phyloP scores from a whole-genome alignment of 164 flowering plant genomes.

The Liriodendron chinense region DNA sequence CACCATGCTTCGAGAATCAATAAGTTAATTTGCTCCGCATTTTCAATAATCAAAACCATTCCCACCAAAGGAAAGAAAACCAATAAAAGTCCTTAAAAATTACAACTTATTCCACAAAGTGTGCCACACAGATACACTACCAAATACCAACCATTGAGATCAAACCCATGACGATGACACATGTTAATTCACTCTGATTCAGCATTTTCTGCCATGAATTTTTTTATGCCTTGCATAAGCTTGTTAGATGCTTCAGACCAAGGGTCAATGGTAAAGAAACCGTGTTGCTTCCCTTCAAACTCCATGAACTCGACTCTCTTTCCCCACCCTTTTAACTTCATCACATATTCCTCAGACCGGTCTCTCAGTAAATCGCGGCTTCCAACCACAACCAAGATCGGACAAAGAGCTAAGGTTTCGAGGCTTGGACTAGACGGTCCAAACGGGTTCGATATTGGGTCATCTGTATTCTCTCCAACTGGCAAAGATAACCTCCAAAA shows the following conservation, averaged over 20 bases:
- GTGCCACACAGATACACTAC: background rate
- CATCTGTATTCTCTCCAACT: constrained; percentile 49
- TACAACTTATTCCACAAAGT: no score
- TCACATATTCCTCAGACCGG: constrained; percentile 47
- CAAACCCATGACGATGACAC: background rate
- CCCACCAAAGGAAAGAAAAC: no score
- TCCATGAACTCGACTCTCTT: constrained; percentile 57
- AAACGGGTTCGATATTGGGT: constrained; percentile 68
- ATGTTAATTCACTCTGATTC: background rate
- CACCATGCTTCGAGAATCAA: no score
- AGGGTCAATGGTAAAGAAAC: constrained; percentile 64
- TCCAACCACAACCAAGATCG: constrained; percentile 60
- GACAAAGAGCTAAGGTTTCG: constrained; percentile 36
- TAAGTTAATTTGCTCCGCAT: no score
- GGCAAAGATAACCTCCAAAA: constrained; percentile 76
- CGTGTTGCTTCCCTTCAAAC: constrained; percentile 68
- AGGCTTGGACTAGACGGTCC: constrained; percentile 46
- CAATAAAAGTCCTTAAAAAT: no score
- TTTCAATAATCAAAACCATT: no score
- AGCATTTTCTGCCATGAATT: constrained; percentile 39
- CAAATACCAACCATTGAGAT: background rate
- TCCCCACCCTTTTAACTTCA: constrained; percentile 41
- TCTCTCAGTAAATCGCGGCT: constrained; percentile 58
- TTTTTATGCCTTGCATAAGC: constrained; percentile 45
- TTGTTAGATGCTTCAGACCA: constrained; percentile 34